A percentile compares a stretch with the other conserved stretches of the same genome.
These are phyloP conservation scores for Kazachstania sp. DNA, from an alignment of 1,139 yeast species.

Conservation along the genomic window DNA sequence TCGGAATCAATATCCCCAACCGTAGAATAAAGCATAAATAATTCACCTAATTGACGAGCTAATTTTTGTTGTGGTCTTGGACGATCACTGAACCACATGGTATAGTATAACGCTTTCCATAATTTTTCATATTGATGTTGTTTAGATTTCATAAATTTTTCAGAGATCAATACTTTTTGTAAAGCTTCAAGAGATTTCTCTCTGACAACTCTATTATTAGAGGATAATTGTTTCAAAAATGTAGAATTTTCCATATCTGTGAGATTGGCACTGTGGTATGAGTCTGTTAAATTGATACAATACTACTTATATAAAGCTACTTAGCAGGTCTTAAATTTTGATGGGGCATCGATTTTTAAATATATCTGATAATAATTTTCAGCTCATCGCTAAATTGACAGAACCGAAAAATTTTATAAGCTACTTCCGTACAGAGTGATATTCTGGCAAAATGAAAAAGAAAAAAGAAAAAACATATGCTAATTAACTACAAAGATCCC, in stretches of 20 bases:
- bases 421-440: slow-evolving; percentile 1
- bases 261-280: neutral
- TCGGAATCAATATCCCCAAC: slow-evolving; percentile 12
- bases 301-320: no score
- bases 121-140: slow-evolving; percentile 63
- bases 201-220: slow-evolving; percentile 46
- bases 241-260: slow-evolving; percentile 33
- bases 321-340: no score
- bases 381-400: slow-evolving; percentile 7
- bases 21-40: slow-evolving; percentile 35
- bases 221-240: slow-evolving; percentile 76
- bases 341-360: neutral
- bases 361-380: neutral
- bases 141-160: slow-evolving; percentile 34
- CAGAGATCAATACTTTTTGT: slow-evolving; percentile 45
- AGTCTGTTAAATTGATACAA: no score
- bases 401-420: neutral
- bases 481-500: neutral
- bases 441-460: neutral
- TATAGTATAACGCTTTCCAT: slow-evolving; percentile 88
- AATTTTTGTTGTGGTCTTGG: slow-evolving; percentile 84
- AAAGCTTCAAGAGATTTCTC: slow-evolving; percentile 68
- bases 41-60: slow-evolving; percentile 62
- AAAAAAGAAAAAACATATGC: neutral
- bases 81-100: slow-evolving; percentile 95